phyloP scores from a whole-genome alignment of 2,329 filamentous ascomycete genomes.

The Fusarium staphyleae region DNA sequence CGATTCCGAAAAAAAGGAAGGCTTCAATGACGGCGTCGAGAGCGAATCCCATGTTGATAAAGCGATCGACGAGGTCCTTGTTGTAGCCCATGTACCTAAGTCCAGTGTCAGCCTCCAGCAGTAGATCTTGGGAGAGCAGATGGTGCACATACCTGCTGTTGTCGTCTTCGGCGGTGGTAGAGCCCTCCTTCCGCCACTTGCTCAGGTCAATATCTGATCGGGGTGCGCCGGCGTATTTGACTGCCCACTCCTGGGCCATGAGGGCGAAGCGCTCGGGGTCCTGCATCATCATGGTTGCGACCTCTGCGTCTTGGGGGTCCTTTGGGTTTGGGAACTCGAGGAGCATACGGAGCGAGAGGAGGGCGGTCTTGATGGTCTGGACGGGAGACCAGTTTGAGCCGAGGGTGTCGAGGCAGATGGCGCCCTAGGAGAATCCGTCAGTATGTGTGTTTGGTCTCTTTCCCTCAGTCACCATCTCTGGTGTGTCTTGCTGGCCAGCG shows the following conservation, averaged over 20 bases:
- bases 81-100: slow-evolving; percentile 88
- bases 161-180: slow-evolving; percentile 43
- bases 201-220: slow-evolving; percentile 48
- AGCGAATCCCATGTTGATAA: slow-evolving; percentile 90
- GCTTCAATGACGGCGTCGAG: slow-evolving; percentile 85
- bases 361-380: slow-evolving; percentile 92
- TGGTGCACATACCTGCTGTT: slow-evolving; percentile 41
- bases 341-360: slow-evolving; percentile 91
- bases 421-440: slow-evolving; percentile 68
- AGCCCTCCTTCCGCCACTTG: slow-evolving; percentile 59
- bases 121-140: background rate
- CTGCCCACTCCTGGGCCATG: slow-evolving; percentile 89
- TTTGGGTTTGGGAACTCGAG: slow-evolving; percentile 94
- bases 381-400: slow-evolving; percentile 93
- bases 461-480: background rate
- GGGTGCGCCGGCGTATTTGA: slow-evolving; percentile 81
- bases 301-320: slow-evolving; percentile 95
- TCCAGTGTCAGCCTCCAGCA: background rate
- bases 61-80: slow-evolving; percentile 80
- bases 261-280: slow-evolving; percentile 80
- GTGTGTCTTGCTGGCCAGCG: background rate
- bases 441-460: background rate
- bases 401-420: slow-evolving; percentile 95
- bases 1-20: slow-evolving; percentile 82
- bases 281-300: slow-evolving; percentile 86